These are phyloP conservation scores for Orbilia quercus DNA, from an alignment of 2,329 filamentous ascomycete genomes.

Conservation along the genomic window DNA sequence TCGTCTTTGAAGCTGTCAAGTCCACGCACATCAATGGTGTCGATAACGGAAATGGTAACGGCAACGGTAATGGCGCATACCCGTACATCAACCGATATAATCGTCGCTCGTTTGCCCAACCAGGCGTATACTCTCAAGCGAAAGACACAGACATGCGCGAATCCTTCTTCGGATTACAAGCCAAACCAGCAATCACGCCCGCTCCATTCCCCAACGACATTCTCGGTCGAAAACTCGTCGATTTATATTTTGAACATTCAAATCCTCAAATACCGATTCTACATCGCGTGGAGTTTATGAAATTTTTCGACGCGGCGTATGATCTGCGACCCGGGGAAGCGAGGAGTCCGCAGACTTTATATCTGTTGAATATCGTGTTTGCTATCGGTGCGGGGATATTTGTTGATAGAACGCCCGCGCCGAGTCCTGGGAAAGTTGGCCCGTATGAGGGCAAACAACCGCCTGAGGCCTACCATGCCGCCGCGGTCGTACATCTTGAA, in stretches of 20 bases:
- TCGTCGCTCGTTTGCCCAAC: slow-evolving; percentile 62
- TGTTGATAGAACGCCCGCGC: slow-evolving; percentile 68
- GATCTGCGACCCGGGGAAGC: slow-evolving; percentile 70
- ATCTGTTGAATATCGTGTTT: slow-evolving; percentile 96
- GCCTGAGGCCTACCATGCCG: slow-evolving; percentile 95
- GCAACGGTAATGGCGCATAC: slow-evolving; percentile 32
- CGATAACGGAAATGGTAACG: slow-evolving; percentile 32
- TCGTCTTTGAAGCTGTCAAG: slow-evolving; percentile 94
- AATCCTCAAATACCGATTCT: slow-evolving; percentile 96
- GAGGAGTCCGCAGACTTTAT: slow-evolving; percentile 74
- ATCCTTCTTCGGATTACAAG: slow-evolving; percentile 96
- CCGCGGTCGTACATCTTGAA: slow-evolving; percentile 90
- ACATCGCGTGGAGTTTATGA: slow-evolving; percentile 88
- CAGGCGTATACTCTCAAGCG: slow-evolving; percentile 59
- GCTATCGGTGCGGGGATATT: slow-evolving; percentile 95
- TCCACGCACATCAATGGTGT: slow-evolving; percentile 63
- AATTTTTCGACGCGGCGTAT: slow-evolving; percentile 85
- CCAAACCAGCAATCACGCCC: slow-evolving; percentile 84
- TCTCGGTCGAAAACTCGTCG: slow-evolving; percentile 77
- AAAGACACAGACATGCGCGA: slow-evolving; percentile 87
- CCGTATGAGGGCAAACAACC: slow-evolving; percentile 66
- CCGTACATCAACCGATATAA: slow-evolving; percentile 65
- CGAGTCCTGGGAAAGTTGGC: slow-evolving; percentile 52
- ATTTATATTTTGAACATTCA: slow-evolving; percentile 92
- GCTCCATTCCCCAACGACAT: slow-evolving; percentile 84